Evolutionary conservation across 1,284 basidiomycete genomes (phyloP).

Genomic region (Tilletiopsis washingtonensis): DNA sequence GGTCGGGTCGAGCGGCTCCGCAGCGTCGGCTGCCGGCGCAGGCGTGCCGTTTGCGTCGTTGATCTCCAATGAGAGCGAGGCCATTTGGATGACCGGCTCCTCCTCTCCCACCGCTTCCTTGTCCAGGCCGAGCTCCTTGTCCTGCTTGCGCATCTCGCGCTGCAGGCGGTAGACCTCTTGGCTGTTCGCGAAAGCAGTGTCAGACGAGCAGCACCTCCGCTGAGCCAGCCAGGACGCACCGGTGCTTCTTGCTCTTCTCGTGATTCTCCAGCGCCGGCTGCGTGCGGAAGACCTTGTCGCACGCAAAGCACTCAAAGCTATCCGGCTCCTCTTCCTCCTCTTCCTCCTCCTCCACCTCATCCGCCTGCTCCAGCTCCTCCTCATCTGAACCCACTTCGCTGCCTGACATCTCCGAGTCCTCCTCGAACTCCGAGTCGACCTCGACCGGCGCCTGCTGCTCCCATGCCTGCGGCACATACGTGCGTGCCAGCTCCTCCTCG

Average conservation of each 20-base stretch:
- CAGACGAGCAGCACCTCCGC: too few relatives aligned
- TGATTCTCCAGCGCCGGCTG: conserved; percentile 95
- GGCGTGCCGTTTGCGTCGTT: too few relatives aligned
- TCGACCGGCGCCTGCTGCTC: conserved; percentile 9
- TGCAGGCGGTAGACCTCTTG: conserved; percentile 54
- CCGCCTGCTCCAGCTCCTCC: not conserved
- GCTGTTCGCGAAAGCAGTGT: too few relatives aligned
- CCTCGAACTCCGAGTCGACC: conserved; percentile 5
- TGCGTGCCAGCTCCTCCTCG: conserved; percentile 57
- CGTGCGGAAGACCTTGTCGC: conserved; percentile 79
- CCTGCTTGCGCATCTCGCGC: conserved; percentile 67
- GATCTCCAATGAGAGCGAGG: too few relatives aligned
- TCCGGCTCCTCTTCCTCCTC: conserved; percentile 14
- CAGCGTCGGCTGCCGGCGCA: too few relatives aligned
- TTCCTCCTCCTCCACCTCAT: conserved; percentile 13
- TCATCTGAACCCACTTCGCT: too few relatives aligned
- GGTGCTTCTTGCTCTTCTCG: conserved; percentile 89
- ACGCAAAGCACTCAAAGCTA: conserved; percentile 87
- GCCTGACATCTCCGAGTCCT: conserved; percentile 1
- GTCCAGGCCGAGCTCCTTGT: conserved; percentile 57
- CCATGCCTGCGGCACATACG: conserved; percentile 52
- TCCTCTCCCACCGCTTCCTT: not conserved
- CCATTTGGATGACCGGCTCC: too few relatives aligned
- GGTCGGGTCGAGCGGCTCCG: too few relatives aligned
- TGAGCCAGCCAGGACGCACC: too few relatives aligned